Base-by-base conservation (phyloP, 1,139 yeast species). In the Sugiyamaella pinicola region DNA sequence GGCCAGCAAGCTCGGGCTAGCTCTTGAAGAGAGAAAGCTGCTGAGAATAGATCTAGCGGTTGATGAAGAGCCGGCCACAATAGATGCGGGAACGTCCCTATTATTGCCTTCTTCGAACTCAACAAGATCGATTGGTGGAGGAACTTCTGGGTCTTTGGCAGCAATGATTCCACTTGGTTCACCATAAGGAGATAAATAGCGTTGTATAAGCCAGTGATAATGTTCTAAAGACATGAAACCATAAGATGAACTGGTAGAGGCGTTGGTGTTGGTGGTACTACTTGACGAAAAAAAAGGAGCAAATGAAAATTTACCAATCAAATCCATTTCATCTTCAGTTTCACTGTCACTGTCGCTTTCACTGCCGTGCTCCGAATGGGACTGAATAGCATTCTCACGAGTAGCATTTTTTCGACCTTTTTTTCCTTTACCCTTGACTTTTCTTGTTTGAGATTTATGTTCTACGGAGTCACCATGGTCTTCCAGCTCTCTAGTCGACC, bases 111-210 rank as follows among this genome's bases (percentile, higher is more conserved):
- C 49, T n/a, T 24, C 37, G 34, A 46, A 37, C 26, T 79, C 75
- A 38, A 81, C 74, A 24, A 78, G 82, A 56, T 72, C 77, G n/a
- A 81, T 68, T 31, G 80, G 70, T 0, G 84, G 83, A 43, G 74
- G 73, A 31, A 73, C 74, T 42, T 73, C 74, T 24, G 76, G 76
- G 50, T 79, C 77, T 1, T 73, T 75, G 18, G 83, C 80, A 3
- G 74, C 74, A 8, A 71, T 74, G 15, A 83, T 80, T 0, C 84
- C 86, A 17, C 71, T 76, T 0, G 87, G 87, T 59, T 82, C 79
- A 19, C 69, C 78, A 38, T 56, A 51, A 2, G 63, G 60, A 4
- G 61, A 55, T 29, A 62, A 49, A 46, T 63, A 61, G 40, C 63
- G 43, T 38, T 58, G 58, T 38, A 61, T 50, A 26, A 63, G 54